These are phyloP conservation scores for Exophiala xenobiotica DNA, from an alignment of 2,329 filamentous ascomycete species.

Conservation along the genomic window DNA sequence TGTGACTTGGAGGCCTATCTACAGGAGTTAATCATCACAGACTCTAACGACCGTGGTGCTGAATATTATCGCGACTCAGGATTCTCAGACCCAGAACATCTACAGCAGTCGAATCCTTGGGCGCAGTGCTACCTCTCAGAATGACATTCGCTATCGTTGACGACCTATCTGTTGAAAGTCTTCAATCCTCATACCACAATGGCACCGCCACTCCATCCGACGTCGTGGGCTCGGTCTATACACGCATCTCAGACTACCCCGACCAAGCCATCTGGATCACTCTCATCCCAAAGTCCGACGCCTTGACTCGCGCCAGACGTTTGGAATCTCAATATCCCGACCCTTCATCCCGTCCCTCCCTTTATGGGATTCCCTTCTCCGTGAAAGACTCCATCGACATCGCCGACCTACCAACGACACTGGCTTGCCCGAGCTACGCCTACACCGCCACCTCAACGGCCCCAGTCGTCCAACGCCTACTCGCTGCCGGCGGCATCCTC, in stretches of 20 bases:
- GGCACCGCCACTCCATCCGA: constrained; percentile 1
- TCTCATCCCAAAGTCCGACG: constrained; percentile 41
- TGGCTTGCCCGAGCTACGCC: constrained; percentile 47
- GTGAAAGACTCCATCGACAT: constrained; percentile 52
- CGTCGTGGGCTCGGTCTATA: constrained; percentile 37
- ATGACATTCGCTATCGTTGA: no score
- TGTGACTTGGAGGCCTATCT: no score
- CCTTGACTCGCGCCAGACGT: constrained; percentile 42
- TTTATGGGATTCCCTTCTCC: constrained; percentile 51
- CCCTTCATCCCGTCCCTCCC: constrained; percentile 42
- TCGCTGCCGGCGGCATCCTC: constrained; percentile 54
- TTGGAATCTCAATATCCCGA: constrained; percentile 41
- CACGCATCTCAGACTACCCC: constrained; percentile 50
- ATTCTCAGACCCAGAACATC: no score
- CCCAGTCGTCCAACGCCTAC: constrained; percentile 47
- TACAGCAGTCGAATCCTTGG: no score
- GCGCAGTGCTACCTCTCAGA: no score
- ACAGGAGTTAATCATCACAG: no score
- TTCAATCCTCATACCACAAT: not conserved
- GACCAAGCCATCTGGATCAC: constrained; percentile 55
- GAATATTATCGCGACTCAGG: no score
- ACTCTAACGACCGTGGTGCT: no score
- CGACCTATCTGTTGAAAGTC: not conserved
- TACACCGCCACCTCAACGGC: constrained; percentile 49
- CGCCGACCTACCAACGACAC: constrained; percentile 45